Percentiles rank a stretch among this genome's conserved stretches.
Conservation (phyloP, 208 protist genomes). For the Crithidia brevicula region DNA sequence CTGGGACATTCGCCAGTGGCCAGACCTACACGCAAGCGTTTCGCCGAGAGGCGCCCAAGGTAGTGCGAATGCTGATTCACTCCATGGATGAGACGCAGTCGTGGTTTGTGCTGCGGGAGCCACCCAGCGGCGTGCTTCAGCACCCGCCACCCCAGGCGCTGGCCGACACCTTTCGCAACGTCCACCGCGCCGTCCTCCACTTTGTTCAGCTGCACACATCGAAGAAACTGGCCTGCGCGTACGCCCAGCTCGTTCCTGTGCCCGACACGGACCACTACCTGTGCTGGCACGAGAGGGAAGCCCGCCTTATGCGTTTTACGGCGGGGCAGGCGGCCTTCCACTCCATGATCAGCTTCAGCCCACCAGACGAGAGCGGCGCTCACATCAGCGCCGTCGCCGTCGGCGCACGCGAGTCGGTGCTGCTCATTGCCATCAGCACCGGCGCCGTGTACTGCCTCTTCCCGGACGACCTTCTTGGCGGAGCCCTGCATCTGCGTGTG, state of each 20-base stretch:
- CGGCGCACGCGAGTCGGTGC: slow-evolving; percentile 62
- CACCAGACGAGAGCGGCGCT: slow-evolving; percentile 44
- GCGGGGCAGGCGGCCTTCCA: slow-evolving; percentile 37
- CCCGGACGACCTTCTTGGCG: slow-evolving; percentile 36
- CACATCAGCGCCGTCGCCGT: slow-evolving; percentile 65
- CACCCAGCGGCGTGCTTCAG: slow-evolving; percentile 29
- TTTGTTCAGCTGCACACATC: slow-evolving; percentile 47
- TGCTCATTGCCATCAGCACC: slow-evolving; percentile 62
- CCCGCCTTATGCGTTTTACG: slow-evolving; percentile 67
- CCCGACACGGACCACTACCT: slow-evolving; percentile 62
- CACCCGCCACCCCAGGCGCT: slow-evolving; percentile 38
- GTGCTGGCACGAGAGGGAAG: slow-evolving; percentile 67
- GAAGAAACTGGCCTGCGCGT: slow-evolving; percentile 36
- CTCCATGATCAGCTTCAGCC: slow-evolving; percentile 58
- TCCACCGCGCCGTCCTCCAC: slow-evolving; percentile 39
- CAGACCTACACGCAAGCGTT: slow-evolving; percentile 73
- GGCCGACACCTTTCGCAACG: slow-evolving; percentile 33
- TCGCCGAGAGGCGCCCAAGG: slow-evolving; percentile 61
- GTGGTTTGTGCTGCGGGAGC: slow-evolving; percentile 62
- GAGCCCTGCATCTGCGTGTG: slow-evolving; percentile 38
- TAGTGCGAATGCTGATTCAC: slow-evolving; percentile 75
- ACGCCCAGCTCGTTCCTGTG: slow-evolving; percentile 58
- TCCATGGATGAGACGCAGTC: slow-evolving; percentile 48
- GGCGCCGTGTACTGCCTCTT: slow-evolving; percentile 79
- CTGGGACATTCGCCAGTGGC: slow-evolving; percentile 28